Conservation (phyloP, 78 protist species). For the Planoprotostelium fungivorum region DNA sequence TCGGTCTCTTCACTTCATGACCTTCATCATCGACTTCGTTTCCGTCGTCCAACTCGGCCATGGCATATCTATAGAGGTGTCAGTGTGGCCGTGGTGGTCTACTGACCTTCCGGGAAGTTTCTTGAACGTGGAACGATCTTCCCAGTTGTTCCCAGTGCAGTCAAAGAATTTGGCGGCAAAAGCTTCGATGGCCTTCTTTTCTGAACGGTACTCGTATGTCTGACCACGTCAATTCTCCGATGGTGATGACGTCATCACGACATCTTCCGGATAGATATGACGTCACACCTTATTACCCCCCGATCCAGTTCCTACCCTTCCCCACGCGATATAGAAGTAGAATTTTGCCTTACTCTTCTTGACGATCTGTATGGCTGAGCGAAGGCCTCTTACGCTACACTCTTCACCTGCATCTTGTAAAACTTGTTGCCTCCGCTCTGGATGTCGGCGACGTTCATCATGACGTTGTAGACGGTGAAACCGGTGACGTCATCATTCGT, state of each 20-base stretch:
- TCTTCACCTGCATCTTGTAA: constrained; percentile 36
- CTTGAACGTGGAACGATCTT: constrained; percentile 23
- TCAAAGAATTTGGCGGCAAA: constrained; percentile 27
- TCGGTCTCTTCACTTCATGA: background rate
- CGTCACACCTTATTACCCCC: constrained; percentile 27
- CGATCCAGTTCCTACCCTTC: constrained; percentile 35
- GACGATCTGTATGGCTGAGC: background rate
- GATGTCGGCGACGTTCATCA: constrained; percentile 49
- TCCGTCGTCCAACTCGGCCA: constrained; percentile 56
- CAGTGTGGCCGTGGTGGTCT: background rate
- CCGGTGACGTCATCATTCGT: constrained; percentile 24
- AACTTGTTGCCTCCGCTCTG: constrained; percentile 27
- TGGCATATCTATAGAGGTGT: constrained; percentile 9
- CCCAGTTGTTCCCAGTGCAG: constrained; percentile 39
- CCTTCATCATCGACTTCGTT: constrained; percentile 43
- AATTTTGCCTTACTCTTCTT: background rate
- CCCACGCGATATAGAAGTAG: constrained; percentile 28
- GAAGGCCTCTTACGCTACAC: background rate
- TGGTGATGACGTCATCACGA: too few species aligned
- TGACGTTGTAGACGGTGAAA: constrained; percentile 35
- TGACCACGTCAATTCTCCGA: too few species aligned
- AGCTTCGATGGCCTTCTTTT: background rate
- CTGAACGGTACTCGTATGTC: background rate
- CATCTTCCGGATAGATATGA: too few species aligned
- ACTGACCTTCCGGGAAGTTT: constrained; percentile 15